phyloP scores from a whole-genome alignment of 148 eudicot species.

The Rhododendron mucronatum region DNA sequence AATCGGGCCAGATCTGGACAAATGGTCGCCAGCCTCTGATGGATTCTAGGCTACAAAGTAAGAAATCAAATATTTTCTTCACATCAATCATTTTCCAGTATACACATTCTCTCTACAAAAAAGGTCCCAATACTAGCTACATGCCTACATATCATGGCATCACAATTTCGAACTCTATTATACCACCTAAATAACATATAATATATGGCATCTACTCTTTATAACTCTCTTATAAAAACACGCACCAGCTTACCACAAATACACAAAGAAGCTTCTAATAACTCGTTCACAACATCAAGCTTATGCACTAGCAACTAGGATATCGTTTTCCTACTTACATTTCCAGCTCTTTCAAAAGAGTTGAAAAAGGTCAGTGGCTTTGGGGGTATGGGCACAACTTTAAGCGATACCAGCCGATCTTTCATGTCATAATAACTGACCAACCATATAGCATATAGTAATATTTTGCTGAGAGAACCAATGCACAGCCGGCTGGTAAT shows the following conservation, averaged over 20 bases:
- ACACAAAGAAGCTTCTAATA: neutral
- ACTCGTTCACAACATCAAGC: neutral
- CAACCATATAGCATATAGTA: neutral
- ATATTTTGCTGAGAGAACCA: neutral
- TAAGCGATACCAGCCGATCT: neutral
- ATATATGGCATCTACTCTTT: neutral
- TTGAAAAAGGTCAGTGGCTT: neutral
- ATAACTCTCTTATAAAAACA: neutral
- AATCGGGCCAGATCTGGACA: neutral
- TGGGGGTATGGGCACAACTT: neutral
- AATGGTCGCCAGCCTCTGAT: neutral
- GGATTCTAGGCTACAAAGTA: too few species aligned
- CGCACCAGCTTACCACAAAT: neutral
- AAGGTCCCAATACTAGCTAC: neutral
- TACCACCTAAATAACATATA: neutral
- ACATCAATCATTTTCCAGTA: neutral
- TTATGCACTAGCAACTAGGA: neutral
- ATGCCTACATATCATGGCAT: neutral
- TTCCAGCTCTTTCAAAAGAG: neutral
- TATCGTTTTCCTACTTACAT: slow-evolving; percentile 3
- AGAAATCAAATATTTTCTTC: neutral
- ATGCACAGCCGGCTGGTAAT: neutral
- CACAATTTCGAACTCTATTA: neutral
- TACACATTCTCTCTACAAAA: neutral
- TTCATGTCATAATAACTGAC: neutral